Evolutionary conservation across 2,329 filamentous ascomycete species (phyloP), one percentile per base, ranked within the genome.

Genomic region (Talaromyces sp.): DNA sequence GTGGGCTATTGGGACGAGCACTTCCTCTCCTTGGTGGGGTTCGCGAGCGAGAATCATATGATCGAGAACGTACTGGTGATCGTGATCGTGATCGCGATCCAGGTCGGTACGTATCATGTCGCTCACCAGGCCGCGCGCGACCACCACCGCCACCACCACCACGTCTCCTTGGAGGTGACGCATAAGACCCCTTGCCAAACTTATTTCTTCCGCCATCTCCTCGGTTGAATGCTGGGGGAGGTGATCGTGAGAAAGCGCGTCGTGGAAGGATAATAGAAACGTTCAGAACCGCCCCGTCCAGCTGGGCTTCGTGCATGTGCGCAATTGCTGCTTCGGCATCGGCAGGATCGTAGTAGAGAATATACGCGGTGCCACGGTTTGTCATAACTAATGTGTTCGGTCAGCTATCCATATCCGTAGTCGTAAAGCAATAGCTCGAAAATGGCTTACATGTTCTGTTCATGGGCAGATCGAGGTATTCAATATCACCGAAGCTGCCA

Each of bases 261-360:
- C 89, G 85, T 0, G 91, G 91, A 32, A 96, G 80, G 22, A 96
- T 90, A 61, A 97, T 94, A 40, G 90, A 94, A 44, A 97, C 92
- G 66, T 88, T 88, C 66, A 97, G 86, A 35, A 86, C 80, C 19
- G 87, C 85, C 47, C 91, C 91, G 71, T 97, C 92, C 24, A 96
- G 77, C 68, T 96, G 90, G n/a, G 90, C 91, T 76, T 99, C 94
- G 73, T 99, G 94, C 94, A 99, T 97, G 70, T 96, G 90, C 16
- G 92, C 86, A 63, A 97, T 95, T 24, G 94, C 94, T 13, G 86
- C 81, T 74, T 97, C 91, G 20, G 94, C 93, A 58, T 93, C 88
- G 45, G 83, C 80, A 59, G 91, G 84, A 60, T 88, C 81, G 49
- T 85, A 79, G 74, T 88, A 99, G 37, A 96, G 81, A 58, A 97